These are phyloP conservation scores for Scenedesmus sp. DNA, from an alignment of 163 green algal genomes.

Conservation along the genomic window DNA sequence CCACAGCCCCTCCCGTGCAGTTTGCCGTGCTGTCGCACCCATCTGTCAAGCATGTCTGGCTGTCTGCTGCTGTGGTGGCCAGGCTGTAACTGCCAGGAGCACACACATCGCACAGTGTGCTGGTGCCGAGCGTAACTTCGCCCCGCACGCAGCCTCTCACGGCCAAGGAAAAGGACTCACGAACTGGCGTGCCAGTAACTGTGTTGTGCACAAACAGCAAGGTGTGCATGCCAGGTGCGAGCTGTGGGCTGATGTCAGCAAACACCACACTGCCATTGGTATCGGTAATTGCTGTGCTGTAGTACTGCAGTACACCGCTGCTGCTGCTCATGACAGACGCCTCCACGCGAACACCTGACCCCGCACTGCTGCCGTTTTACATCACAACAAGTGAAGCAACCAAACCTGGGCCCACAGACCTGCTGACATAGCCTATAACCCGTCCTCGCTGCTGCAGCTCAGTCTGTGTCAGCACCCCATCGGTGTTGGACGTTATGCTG, in stretches of 20 bases:
- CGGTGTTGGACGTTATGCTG: background rate
- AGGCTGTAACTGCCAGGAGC: background rate
- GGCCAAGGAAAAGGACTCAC: background rate
- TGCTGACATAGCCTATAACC: background rate
- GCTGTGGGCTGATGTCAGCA: background rate
- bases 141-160: background rate
- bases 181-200: background rate
- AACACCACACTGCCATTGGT: background rate
- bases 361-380: background rate
- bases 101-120: conserved; percentile 8
- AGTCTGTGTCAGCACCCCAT: background rate
- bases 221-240: background rate
- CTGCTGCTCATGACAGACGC: background rate
- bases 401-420: background rate
- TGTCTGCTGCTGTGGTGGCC: background rate
- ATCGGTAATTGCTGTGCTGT: background rate
- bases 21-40: background rate
- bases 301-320: background rate
- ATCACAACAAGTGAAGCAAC: background rate
- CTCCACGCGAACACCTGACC: background rate
- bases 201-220: background rate
- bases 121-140: background rate
- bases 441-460: background rate
- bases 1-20: conserved; percentile 15
- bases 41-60: background rate